Conservation (phyloP, 1,284 basidiomycete genomes). For the Heterobasidion annosum region DNA sequence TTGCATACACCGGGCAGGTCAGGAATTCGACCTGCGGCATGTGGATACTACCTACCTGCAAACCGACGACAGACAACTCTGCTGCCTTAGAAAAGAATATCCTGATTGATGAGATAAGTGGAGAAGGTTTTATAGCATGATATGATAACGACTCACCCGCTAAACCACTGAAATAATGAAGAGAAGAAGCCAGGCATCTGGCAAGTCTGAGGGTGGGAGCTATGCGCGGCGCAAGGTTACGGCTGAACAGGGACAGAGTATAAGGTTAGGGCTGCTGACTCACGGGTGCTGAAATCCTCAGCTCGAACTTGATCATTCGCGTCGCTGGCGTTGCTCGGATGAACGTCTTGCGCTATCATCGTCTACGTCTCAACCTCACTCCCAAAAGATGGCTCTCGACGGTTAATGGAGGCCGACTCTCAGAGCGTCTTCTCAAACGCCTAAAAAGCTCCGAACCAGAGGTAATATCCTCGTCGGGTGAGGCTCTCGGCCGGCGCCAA, state of each 20-base stretch:
- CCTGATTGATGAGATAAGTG: conserved; percentile 21
- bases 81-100: conserved; percentile 86
- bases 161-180: conserved; percentile 61
- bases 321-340: background rate
- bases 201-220: background rate
- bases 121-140: background rate
- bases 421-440: too few species aligned
- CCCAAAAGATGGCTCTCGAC: background rate
- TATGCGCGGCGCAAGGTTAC: background rate
- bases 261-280: background rate
- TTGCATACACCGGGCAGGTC: background rate
- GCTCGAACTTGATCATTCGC: too few species aligned
- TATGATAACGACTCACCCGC: conserved; percentile 33
- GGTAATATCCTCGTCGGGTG: too few species aligned
- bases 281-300: too few species aligned
- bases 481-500: too few species aligned
- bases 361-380: background rate
- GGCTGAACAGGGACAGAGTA: background rate
- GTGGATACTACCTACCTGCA: conserved; percentile 53
- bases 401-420: too few species aligned
- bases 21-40: background rate
- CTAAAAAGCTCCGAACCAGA: too few species aligned
- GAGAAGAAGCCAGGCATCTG: conserved; percentile 60
- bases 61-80: conserved; percentile 89
- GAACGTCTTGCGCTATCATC: background rate